A percentile compares a stretch with the other conserved stretches of the same genome.
Conservation (phyloP, 768 basidiomycete genomes). For the Rhodotorula sphaerocarpa region DNA sequence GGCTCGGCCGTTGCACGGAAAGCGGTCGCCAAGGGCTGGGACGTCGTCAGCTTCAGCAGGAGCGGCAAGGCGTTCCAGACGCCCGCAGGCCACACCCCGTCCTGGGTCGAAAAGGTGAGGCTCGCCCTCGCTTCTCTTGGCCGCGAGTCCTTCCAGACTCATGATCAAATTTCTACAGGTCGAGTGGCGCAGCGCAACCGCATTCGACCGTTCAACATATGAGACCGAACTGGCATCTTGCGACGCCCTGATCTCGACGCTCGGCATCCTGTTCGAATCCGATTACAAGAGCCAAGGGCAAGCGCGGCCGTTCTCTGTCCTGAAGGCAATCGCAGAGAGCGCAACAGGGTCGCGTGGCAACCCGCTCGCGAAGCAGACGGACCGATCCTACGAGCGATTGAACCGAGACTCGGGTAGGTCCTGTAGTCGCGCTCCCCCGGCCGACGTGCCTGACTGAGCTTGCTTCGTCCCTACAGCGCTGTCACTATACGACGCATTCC, state of each 20-base stretch:
- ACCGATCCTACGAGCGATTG: slow-evolving; percentile 62
- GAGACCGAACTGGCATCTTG: slow-evolving; percentile 57
- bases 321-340: slow-evolving; percentile 54
- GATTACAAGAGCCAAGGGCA: slow-evolving; percentile 69
- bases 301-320: slow-evolving; percentile 38
- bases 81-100: slow-evolving; percentile 79
- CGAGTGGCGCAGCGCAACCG: slow-evolving; percentile 76
- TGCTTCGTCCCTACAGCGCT: slow-evolving; percentile 47
- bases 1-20: slow-evolving; percentile 87
- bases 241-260: slow-evolving; percentile 80
- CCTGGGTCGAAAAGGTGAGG: slow-evolving; percentile 52
- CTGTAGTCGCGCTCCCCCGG: neutral
- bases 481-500: slow-evolving; percentile 43
- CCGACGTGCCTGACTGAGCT: neutral
- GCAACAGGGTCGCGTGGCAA: slow-evolving; percentile 46
- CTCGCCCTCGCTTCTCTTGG: neutral
- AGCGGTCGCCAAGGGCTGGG: slow-evolving; percentile 73
- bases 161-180: slow-evolving; percentile 50
- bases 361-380: slow-evolving; percentile 51
- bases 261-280: slow-evolving; percentile 81
- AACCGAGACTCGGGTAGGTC: slow-evolving; percentile 78
- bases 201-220: slow-evolving; percentile 68
- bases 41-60: slow-evolving; percentile 83
- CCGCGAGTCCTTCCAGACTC: too few species aligned
- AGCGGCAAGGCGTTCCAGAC: slow-evolving; percentile 78